Conservation (phyloP, 2,329 filamentous ascomycete genomes). For the Colletotrichum eleusines region DNA sequence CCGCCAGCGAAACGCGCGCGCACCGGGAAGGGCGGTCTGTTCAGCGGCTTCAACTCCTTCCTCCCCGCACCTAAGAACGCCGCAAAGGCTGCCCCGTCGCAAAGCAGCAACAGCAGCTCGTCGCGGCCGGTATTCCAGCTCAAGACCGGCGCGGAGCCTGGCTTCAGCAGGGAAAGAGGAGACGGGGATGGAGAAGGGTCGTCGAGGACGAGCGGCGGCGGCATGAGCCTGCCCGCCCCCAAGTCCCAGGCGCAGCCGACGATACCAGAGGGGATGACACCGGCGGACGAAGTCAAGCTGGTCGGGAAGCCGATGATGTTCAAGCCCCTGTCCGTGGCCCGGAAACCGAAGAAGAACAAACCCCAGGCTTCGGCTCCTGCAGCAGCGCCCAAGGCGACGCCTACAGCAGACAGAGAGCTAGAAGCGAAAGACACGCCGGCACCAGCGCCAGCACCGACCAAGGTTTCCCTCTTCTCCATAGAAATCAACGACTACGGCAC, state of each 20-base stretch:
- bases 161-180: conserved; percentile 80
- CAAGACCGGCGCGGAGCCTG: conserved; percentile 86
- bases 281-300: conserved; percentile 74
- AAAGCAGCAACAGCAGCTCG: conserved; percentile 46
- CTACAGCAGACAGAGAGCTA: conserved; percentile 17
- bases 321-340: conserved; percentile 85
- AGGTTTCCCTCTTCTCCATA: conserved; percentile 78
- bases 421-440: conserved; percentile 35
- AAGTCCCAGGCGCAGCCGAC: conserved; percentile 58
- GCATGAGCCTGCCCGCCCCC: conserved; percentile 55
- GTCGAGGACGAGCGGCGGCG: conserved; percentile 43
- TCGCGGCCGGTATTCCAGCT: conserved; percentile 65
- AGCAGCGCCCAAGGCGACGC: conserved; percentile 32
- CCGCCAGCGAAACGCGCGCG: conserved; percentile 80
- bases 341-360: conserved; percentile 80
- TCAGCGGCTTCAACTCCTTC: conserved; percentile 87
- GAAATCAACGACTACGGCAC: conserved; percentile 49
- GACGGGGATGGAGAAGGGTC: conserved; percentile 51
- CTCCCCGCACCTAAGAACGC: conserved; percentile 84
- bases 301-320: conserved; percentile 89
- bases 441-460: conserved; percentile 55
- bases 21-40: conserved; percentile 66
- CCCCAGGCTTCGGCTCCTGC: conserved; percentile 48
- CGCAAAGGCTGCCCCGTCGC: conserved; percentile 51
- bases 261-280: conserved; percentile 67